Evolutionary conservation across 2,329 filamentous ascomycete species (phyloP).

Genomic region (Pseudocercospora macadamiae): DNA sequence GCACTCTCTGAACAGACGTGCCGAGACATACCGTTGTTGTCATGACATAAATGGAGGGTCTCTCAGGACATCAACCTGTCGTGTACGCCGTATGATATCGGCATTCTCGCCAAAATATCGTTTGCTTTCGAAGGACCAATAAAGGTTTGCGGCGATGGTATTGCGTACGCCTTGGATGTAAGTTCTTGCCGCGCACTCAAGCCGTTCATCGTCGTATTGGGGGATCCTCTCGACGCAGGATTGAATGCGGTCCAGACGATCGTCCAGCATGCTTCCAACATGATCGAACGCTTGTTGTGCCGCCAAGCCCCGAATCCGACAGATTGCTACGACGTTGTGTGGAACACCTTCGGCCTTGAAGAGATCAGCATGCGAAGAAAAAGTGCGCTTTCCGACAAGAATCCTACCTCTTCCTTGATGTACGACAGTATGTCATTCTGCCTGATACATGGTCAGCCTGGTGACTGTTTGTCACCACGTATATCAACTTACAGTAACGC

Average conservation of each 20-base stretch:
- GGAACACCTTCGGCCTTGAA: neutral
- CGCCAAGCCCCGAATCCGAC: neutral
- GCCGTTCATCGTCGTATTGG: neutral
- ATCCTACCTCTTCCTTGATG: constrained; percentile 1
- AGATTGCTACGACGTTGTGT: constrained; percentile 1
- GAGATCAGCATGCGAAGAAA: neutral
- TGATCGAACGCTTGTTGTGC: constrained; percentile 2
- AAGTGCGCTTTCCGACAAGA: neutral
- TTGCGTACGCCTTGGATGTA: neutral
- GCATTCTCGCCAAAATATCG: neutral
- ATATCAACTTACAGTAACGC: neutral
- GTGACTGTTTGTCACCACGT: too few species aligned
- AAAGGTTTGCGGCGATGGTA: neutral
- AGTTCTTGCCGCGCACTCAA: neutral
- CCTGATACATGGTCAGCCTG: neutral
- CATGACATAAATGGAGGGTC: neutral
- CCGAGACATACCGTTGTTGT: too few species aligned
- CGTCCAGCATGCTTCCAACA: neutral
- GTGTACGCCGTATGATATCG: neutral
- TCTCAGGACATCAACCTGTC: neutral
- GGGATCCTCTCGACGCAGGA: neutral
- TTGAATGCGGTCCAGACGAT: neutral
- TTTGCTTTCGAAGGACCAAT: neutral
- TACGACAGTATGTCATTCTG: constrained; percentile 6
- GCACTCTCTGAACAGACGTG: too few species aligned